Evolutionary conservation across 2,329 filamentous ascomycete species (phyloP).

Genomic region (Colletotrichum chlorophyti): DNA sequence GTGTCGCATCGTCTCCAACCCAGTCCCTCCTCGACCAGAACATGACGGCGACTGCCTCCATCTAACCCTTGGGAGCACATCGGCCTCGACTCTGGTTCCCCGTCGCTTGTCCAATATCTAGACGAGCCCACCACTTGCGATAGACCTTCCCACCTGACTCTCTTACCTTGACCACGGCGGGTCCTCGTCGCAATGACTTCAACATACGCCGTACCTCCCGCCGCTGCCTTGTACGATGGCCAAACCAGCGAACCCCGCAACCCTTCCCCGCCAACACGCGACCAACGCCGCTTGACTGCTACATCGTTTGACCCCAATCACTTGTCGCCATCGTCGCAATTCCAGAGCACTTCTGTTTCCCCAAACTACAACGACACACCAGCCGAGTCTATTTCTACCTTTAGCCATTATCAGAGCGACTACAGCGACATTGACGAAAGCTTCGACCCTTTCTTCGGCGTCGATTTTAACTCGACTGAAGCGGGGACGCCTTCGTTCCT

Average conservation of each 20-base stretch:
- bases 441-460: slow-evolving; percentile 59
- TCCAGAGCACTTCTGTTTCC: slow-evolving; percentile 46
- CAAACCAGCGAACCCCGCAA: slow-evolving; percentile 41
- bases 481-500: slow-evolving; percentile 53
- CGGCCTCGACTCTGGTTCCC: not conserved
- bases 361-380: slow-evolving; percentile 48
- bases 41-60: slow-evolving; percentile 13
- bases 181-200: slow-evolving; percentile 49
- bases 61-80: not conserved
- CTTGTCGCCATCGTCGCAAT: slow-evolving; percentile 52
- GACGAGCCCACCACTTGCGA: not conserved
- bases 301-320: slow-evolving; percentile 45
- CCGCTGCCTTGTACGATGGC: slow-evolving; percentile 47
- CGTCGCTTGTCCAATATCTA: not conserved
- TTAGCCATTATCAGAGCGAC: slow-evolving; percentile 59
- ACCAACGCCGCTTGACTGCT: slow-evolving; percentile 35
- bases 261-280: slow-evolving; percentile 33
- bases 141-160: not conserved
- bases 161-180: not conserved
- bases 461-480: slow-evolving; percentile 52
- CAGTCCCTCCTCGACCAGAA: slow-evolving; percentile 5
- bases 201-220: slow-evolving; percentile 48
- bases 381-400: slow-evolving; percentile 54
- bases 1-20: not conserved
- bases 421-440: slow-evolving; percentile 50